Conservation (phyloP, 164 flowering plant species). For the Aristolochia contorta region DNA sequence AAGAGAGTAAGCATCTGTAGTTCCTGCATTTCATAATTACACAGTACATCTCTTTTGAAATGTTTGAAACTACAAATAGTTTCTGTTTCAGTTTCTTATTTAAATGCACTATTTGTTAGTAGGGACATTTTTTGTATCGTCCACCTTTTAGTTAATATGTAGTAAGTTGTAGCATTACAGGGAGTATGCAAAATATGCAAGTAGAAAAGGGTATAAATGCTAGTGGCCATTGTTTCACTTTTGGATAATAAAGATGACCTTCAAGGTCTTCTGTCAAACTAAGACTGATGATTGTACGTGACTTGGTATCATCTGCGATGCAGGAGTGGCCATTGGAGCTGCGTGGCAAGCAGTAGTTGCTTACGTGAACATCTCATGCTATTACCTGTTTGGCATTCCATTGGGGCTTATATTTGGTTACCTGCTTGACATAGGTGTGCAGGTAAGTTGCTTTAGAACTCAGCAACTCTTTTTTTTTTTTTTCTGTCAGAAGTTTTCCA, state of each 20-base stretch:
- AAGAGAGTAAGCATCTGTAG: slow-evolving; percentile 40
- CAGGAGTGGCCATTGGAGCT: slow-evolving; percentile 77
- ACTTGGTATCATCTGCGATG: too few species aligned
- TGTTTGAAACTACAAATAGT: not conserved
- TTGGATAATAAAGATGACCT: too few species aligned
- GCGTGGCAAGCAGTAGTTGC: slow-evolving; percentile 75
- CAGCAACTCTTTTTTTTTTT: too few species aligned
- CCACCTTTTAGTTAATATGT: not conserved
- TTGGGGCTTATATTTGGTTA: slow-evolving; percentile 50
- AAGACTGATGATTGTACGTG: too few species aligned
- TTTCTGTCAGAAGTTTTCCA: too few species aligned
- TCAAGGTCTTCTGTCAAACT: too few species aligned
- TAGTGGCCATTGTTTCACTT: too few species aligned
- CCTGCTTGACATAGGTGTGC: slow-evolving; percentile 33
- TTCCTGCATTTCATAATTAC: not conserved
- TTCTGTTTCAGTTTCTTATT: too few species aligned
- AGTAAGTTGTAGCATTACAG: too few species aligned
- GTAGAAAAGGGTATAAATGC: too few species aligned
- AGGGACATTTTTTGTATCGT: not conserved
- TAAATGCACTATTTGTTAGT: too few species aligned
- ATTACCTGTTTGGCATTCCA: slow-evolving; percentile 58
- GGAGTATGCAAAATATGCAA: too few species aligned
- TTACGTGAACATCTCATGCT: slow-evolving; percentile 58
- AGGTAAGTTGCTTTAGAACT: slow-evolving; percentile 16
- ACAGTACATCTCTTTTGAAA: not conserved